Evolutionary conservation across 2,329 filamentous ascomycete species (phyloP).

Genomic region (Acrocalymma vagum): DNA sequence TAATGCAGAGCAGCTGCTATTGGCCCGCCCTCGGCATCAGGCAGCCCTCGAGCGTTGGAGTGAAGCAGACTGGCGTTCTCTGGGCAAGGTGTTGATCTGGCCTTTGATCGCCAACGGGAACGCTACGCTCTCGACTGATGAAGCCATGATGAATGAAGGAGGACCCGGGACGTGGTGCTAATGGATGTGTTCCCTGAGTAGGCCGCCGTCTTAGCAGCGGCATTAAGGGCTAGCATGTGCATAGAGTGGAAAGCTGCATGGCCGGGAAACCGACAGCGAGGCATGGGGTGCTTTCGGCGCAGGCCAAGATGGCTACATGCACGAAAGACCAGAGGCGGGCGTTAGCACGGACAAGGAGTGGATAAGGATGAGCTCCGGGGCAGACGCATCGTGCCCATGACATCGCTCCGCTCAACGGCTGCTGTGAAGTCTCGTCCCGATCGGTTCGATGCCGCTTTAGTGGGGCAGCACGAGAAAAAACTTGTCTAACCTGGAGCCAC

Average conservation of each 20-base stretch:
- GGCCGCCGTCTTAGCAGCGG: too few species aligned
- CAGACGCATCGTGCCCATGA: conserved; percentile 12
- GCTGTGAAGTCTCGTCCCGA: conserved; percentile 33
- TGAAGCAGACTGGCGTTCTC: conserved; percentile 17
- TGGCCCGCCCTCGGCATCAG: too few species aligned
- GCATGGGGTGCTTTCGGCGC: conserved; percentile 32
- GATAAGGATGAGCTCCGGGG: conserved; percentile 27
- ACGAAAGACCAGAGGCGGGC: conserved; percentile 37
- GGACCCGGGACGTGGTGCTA: conserved; percentile 30
- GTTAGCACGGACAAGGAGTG: conserved; percentile 36
- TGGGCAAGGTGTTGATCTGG: conserved; percentile 21
- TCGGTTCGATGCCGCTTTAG: conserved; percentile 37
- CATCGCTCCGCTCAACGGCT: conserved; percentile 37
- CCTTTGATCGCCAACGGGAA: conserved; percentile 16
- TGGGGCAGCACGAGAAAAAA: conserved; percentile 18
- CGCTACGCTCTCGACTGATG: too few species aligned
- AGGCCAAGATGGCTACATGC: conserved; percentile 40
- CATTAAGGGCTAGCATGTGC: conserved; percentile 33
- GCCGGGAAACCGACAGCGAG: conserved; percentile 34
- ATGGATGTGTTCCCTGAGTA: conserved; percentile 29
- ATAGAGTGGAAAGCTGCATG: conserved; percentile 36
- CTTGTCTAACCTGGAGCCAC: conserved; percentile 3
- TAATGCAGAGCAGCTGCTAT: conserved; percentile 3
- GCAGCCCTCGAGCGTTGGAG: too few species aligned
- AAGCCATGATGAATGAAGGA: too few species aligned